Evolutionary conservation across 441 rosid genomes (phyloP), one percentile per base, ranked within the genome.

Genomic region (Pelargonium cotyledonis): DNA sequence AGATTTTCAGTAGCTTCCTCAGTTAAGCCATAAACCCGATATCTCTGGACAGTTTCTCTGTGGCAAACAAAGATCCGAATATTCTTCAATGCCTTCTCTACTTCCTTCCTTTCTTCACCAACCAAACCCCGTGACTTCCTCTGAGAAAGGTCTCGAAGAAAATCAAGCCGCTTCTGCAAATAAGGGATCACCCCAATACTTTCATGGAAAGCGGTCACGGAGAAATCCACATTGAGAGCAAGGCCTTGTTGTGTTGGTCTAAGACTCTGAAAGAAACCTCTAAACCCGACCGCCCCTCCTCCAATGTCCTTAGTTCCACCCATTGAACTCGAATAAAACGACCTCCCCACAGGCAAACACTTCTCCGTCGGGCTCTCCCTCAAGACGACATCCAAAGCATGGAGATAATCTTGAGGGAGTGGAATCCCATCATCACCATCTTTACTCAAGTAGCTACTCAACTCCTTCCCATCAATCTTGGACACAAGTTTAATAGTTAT

Each of bases 211-310:
- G 98, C 93, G 64, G 92, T 87, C 46, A 94, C 84, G 38, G 97
- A 89, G 70, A 90, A 88, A 78, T 94, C 98, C 15, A 91, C 84
- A 71, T 94, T 94, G 51, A 94, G 96, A 53, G 96, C 88, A 65
- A 94, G 77, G 60, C 98, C 98, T 85, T 94, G 98, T 63, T 94
- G 95, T 6, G 95, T 91, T 53, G 92, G 95, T 67, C 98, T 80
- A 12, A 94, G 88, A 73, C 98, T 91, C 81, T 94, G 98, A 78
- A 94, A 91, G 78, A 91, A 94, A 0, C 98, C 98, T 84, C 95
- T 84, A 72, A 89, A 77, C 70, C 96, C 98, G 72, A 89, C 79
- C 70, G 92, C 91, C 70, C 96, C 97, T 47, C 96, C 97, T 72
- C 98, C 98, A 70, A 94, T 87, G 62, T 88, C 95, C 72, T 84